Evolutionary conservation across 2,329 filamentous ascomycete species (phyloP).

Genomic region (Phialocephala subalpina): DNA sequence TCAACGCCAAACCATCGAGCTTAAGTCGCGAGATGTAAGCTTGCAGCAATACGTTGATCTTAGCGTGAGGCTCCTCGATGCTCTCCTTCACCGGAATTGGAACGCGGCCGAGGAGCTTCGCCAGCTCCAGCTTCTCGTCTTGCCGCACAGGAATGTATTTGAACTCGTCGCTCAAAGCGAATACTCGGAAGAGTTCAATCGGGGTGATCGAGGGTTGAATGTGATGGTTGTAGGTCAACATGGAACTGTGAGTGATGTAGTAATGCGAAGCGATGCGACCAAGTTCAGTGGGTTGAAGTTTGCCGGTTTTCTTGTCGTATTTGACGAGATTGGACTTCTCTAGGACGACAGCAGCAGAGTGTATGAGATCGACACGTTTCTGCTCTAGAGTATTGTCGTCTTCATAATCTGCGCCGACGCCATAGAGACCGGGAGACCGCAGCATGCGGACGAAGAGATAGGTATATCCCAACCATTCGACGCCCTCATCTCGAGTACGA

Average conservation of each 20-base stretch:
- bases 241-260: constrained; percentile 95
- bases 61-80: constrained; percentile 94
- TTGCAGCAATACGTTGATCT: constrained; percentile 97
- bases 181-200: constrained; percentile 96
- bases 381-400: constrained; percentile 92
- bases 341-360: constrained; percentile 87
- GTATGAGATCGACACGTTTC: constrained; percentile 95
- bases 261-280: constrained; percentile 97
- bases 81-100: constrained; percentile 98
- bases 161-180: constrained; percentile 96
- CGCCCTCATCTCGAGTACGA: constrained; percentile 88
- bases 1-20: constrained; percentile 90
- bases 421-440: constrained; percentile 91
- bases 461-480: constrained; percentile 99
- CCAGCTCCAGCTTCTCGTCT: constrained; percentile 95
- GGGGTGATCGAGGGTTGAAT: constrained; percentile 92
- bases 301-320: constrained; percentile 93
- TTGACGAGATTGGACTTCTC: constrained; percentile 90
- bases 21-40: constrained; percentile 96
- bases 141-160: constrained; percentile 98
- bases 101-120: constrained; percentile 87
- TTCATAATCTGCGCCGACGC: constrained; percentile 95
- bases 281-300: constrained; percentile 89
- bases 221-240: constrained; percentile 96
- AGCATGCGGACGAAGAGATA: constrained; percentile 99